Conservation (phyloP, 2,329 filamentous ascomycete species). For the Incumbomyces lentus region DNA sequence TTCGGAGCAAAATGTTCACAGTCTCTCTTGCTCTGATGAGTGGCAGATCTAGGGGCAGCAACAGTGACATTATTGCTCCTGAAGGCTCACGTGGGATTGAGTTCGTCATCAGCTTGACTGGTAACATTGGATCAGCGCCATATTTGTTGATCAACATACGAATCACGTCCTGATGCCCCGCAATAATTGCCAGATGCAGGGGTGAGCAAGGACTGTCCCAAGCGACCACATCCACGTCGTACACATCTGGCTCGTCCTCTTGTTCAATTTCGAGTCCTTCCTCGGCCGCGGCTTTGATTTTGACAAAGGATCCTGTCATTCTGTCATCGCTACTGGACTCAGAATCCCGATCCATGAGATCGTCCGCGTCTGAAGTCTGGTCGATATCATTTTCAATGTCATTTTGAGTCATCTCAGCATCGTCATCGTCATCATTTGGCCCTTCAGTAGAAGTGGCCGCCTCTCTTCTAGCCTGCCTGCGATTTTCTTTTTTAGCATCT, state of each 20-base stretch:
- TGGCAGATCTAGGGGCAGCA: constrained; percentile 57
- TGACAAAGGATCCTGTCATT: constrained; percentile 60
- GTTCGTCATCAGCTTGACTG: constrained; percentile 52
- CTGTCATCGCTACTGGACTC: constrained; percentile 38
- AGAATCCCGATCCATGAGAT: constrained; percentile 33
- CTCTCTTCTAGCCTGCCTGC: constrained; percentile 16
- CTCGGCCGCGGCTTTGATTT: constrained; percentile 39
- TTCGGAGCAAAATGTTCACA: constrained; percentile 51
- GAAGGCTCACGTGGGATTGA: constrained; percentile 36
- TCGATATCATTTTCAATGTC: constrained; percentile 17
- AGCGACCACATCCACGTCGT: constrained; percentile 64
- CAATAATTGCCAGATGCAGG: constrained; percentile 67
- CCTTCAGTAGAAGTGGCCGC: constrained; percentile 8
- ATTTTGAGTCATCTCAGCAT: constrained; percentile 4
- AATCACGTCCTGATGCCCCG: constrained; percentile 60
- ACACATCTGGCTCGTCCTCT: constrained; percentile 63
- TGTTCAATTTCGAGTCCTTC: constrained; percentile 41
- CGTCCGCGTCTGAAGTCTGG: constrained; percentile 28
- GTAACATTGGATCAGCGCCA: constrained; percentile 65
- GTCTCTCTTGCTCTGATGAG: constrained; percentile 55
- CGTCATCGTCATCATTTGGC: constrained; percentile 2
- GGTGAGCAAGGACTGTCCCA: constrained; percentile 70
- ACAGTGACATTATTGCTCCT: constrained; percentile 57
- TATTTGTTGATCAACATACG: constrained; percentile 59
- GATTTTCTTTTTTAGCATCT: constrained; percentile 22